Base-by-base conservation (phyloP, 192 early-diverging fungal genomes). In the Piromyces finnis region DNA sequence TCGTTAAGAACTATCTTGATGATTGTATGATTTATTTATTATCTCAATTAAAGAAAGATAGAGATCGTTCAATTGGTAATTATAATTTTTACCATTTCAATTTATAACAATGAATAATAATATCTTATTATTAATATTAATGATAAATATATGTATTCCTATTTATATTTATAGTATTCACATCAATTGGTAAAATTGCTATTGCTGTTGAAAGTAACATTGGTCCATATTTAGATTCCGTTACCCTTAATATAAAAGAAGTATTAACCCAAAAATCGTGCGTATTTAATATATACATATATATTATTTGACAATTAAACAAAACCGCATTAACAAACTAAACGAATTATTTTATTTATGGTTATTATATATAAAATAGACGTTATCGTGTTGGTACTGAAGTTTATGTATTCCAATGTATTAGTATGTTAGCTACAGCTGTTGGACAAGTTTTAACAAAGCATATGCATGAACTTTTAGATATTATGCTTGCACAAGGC, bases 401-500 rank as follows among this genome's bases (percentile, higher is more conserved):
- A 39, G 86, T 84, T 3, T 87, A 91, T 27, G 88, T 94, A 27
- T 94, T 96, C 80, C 88, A 91, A 82, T 96, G 96, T 80, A 92
- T 98, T 77, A 93, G 92, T 29, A 94, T 93, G 89, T 87, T 99
- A 59, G 96, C 95, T 2, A 87, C 87, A 15, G 95, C 96, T 27
- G 93, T 98, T 79, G 94, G 95, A n/a, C 94, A 93, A 37, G 94
- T 93, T 11, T 85, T 97, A 77, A 95, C 93, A 0, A 94, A 93
- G 80, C 89, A 96, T 82, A 89, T 97, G 89, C 92, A 94, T 78
- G 94, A 94, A 29, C 82, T 98, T 26, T 82, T 98, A 77, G 95
- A 97, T 79, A 86, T 94, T 79, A 97, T 99, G 94, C 97, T 99
- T 81, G 89, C 92, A 5, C 89, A 91, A 26, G 96, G 96, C 28